Evolutionary conservation across 768 basidiomycete genomes (phyloP), one percentile per base, ranked within the genome.

Genomic region (Trametes elegans): DNA sequence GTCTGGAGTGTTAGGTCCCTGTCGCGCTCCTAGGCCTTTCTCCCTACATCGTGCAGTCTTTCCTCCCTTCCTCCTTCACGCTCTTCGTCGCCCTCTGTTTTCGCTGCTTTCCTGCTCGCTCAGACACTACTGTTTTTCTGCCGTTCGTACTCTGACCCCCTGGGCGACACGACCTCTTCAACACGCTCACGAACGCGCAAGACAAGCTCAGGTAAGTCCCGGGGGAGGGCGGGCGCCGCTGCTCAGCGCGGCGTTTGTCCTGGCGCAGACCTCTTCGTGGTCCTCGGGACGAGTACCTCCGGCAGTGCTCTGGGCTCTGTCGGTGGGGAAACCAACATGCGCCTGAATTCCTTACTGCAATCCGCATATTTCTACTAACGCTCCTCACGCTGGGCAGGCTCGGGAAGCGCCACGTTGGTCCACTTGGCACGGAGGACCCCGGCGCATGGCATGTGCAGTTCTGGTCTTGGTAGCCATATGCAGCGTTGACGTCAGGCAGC

Each of bases 231-330:
- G 19, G 29, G 19, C 45, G 34, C 45, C 28, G 41, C 41, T n/a
- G n/a, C 14, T 19, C 11, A 11, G 23, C 14, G 18, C 29, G 45
- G 45, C 16, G 29, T 31, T 21, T 19, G 45, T 46, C 45, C 45
- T 46, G 45, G 45, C 45, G 29, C 45, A 46, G 45, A 46, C 45
- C 45, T 46, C 21, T 46, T 46, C 45, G 45, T 46, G 45, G 45
- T 46, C 29, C 16, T 28, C 45, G 45, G 45, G 45, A 46, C 35
- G 21, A 46, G 45, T 46, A 32, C 45, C 45, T 21, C 29, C 31
- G 21, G 45, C 45, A 11, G 40, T 1, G 40, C 14, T 19, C 6
- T n/a, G 28, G 28, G 43, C 43, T 32, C 31, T 32, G 31, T 13
- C 29, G 28, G 29, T 6, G 13, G 43, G 43, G 43, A 45, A 45